A percentile compares a stretch with the other conserved stretches of the same genome.
phyloP scores from a whole-genome alignment of 2,329 filamentous ascomycete genomes.

The Emmonsiellopsis sp. region DNA sequence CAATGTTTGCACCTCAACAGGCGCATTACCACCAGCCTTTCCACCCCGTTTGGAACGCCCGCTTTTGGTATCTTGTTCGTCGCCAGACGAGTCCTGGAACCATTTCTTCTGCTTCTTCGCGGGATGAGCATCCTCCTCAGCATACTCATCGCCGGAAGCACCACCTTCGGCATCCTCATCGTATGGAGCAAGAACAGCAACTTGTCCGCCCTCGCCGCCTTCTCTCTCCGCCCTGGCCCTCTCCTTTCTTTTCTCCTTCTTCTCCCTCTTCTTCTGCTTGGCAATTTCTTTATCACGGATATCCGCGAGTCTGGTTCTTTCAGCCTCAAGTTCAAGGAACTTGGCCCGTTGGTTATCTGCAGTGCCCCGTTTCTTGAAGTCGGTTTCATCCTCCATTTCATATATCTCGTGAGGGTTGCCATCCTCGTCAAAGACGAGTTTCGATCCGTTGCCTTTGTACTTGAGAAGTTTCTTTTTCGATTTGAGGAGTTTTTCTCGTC shows the following conservation, averaged over 20 bases:
- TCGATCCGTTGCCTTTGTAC: constrained; percentile 75
- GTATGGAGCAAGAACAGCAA: constrained; percentile 24
- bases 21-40: constrained; percentile 10
- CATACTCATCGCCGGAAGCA: constrained; percentile 15
- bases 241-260: constrained; percentile 36
- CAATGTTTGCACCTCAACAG: constrained; percentile 33
- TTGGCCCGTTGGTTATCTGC: constrained; percentile 65
- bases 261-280: constrained; percentile 57
- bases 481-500: constrained; percentile 86
- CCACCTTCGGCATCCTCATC: constrained; percentile 15
- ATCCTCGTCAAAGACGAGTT: constrained; percentile 86
- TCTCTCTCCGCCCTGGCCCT: constrained; percentile 27
- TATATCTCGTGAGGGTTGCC: constrained; percentile 77
- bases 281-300: constrained; percentile 70
- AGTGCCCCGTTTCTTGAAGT: constrained; percentile 65
- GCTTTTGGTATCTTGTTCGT: constrained; percentile 15
- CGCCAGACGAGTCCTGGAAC: constrained; percentile 21
- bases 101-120: constrained; percentile 34
- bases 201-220: constrained; percentile 21
- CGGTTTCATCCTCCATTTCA: constrained; percentile 75
- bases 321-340: constrained; percentile 69
- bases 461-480: constrained; percentile 92
- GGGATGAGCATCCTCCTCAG: constrained; percentile 17
- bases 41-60: constrained; percentile 16
- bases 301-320: constrained; percentile 65